A percentile compares a stretch with the other conserved stretches of the same genome.
These are phyloP conservation scores for Botrytis paeoniae DNA, from an alignment of 2,329 filamentous ascomycete species.

Conservation along the genomic window DNA sequence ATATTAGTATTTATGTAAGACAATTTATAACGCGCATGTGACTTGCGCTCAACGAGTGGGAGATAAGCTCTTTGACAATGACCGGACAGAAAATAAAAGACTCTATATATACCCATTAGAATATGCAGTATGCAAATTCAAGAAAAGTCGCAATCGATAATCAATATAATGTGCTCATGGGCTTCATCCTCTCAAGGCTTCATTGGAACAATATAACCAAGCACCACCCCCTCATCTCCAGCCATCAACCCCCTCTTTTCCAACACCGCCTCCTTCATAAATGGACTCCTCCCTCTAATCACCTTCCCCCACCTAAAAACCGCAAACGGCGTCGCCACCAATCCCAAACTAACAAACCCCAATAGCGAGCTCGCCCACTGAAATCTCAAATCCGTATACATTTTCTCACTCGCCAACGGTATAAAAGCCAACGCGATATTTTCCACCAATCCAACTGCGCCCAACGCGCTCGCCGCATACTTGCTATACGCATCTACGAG, in stretches of 20 bases:
- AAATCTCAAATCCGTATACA: constrained; percentile 49
- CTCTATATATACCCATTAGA: background rate
- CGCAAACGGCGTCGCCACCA: constrained; percentile 46
- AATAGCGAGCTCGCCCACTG: constrained; percentile 49
- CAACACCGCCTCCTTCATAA: background rate
- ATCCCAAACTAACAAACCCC: constrained; percentile 44
- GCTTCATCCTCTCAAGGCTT: too few relatives aligned
- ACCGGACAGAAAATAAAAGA: background rate
- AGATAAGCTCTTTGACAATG: background rate
- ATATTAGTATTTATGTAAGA: background rate
- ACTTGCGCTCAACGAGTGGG: background rate
- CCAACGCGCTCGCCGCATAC: constrained; percentile 49
- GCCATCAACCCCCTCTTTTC: background rate
- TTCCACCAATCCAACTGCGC: constrained; percentile 47
- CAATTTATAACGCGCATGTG: background rate
- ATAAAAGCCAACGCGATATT: constrained; percentile 48
- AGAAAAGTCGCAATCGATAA: too few relatives aligned
- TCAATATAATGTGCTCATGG: background rate
- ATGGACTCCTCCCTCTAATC: background rate
- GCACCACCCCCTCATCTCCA: too few relatives aligned
- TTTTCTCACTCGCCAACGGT: constrained; percentile 45
- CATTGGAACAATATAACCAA: background rate
- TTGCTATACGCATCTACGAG: constrained; percentile 49
- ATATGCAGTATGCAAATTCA: background rate
- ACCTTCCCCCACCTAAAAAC: constrained; percentile 39